Evolutionary conservation across 2,329 filamentous ascomycete genomes (phyloP), one percentile per base, ranked within the genome.

Genomic region (Calonectria leucothoes): DNA sequence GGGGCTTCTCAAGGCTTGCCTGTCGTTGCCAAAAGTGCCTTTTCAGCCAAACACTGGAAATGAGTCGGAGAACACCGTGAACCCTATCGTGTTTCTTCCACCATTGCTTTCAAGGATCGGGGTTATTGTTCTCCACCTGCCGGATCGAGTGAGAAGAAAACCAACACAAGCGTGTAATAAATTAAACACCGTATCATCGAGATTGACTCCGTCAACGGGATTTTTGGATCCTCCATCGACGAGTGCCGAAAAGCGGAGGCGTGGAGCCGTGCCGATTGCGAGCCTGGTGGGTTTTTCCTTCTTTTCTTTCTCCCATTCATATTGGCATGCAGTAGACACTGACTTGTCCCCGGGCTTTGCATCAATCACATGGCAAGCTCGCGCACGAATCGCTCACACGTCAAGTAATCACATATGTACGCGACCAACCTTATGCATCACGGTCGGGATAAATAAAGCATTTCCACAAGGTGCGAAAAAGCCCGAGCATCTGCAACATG

Each of bases 181-280:
- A 66, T 69, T 65, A 69, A 48, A 66, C 64, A 66, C 52, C 59
- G 57, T 68, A 69, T 73, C 70, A 73, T 63, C 42, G 15, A 74
- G 42, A 74, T 71, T 57, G 52, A 67, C 68, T 66, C 66, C 67
- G 49, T 52, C 33, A 12, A 65, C 31, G 70, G 49, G 52, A 29
- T 61, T 77, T 79, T 75, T 79, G 64, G 74, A 76, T 69, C 64
- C 66, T 76, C 74, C 45, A 61, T 64, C 63, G 68, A 48, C n/a
- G 20, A 72, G 61, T 69, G 71, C 71, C 65, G 55, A 63, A 37
- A 23, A 29, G 49, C 33, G 35, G 59, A 65, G 33, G 51, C 72
- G 55, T 76, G 69, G 77, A 63, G 66, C 69, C 49, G 39, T 35
- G 39, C 51, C 31, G 55, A 55, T 61, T 66, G 48, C 29, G 14